Evolutionary conservation across 2,329 filamentous ascomycete genomes (phyloP).

Genomic region (Chaetomium strumarium): DNA sequence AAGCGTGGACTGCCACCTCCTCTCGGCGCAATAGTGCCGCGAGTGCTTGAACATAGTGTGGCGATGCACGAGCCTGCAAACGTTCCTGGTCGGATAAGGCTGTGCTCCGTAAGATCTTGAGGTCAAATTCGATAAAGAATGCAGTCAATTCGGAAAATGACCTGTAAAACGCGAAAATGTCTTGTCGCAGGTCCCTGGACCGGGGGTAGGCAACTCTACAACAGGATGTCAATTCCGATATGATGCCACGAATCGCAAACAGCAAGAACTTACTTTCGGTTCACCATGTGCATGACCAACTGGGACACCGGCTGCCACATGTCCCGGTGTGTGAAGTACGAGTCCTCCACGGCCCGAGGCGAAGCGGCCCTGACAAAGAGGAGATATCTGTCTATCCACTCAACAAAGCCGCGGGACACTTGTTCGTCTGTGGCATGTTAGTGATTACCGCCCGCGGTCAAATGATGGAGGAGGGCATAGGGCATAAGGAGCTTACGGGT

Average conservation of each 20-base stretch:
- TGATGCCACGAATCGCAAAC: background rate
- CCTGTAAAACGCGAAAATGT: constrained; percentile 35
- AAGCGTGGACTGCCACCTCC: constrained; percentile 26
- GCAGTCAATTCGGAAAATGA: constrained; percentile 46
- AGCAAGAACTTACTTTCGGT: constrained; percentile 17
- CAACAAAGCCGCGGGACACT: constrained; percentile 39
- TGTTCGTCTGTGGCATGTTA: constrained; percentile 37
- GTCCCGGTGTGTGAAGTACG: constrained; percentile 38
- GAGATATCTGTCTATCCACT: constrained; percentile 48
- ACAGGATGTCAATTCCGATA: constrained; percentile 8
- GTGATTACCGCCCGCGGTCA: background rate
- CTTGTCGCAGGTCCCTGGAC: constrained; percentile 27
- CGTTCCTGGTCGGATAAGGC: constrained; percentile 26
- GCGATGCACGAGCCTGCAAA: constrained; percentile 38
- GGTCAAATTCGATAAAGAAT: constrained; percentile 47
- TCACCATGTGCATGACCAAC: constrained; percentile 35
- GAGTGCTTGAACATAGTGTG: constrained; percentile 43
- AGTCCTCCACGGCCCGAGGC: constrained; percentile 35
- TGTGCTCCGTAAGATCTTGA: constrained; percentile 29
- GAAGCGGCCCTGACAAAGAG: constrained; percentile 33
- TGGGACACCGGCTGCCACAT: constrained; percentile 52
- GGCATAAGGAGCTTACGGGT: constrained; percentile 18
- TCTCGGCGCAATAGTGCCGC: constrained; percentile 31
- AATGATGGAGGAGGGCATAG: background rate
- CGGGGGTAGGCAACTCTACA: constrained; percentile 27